Evolutionary conservation across 257 asterid species (phyloP).

Genomic region (Osmanthus fragrans): DNA sequence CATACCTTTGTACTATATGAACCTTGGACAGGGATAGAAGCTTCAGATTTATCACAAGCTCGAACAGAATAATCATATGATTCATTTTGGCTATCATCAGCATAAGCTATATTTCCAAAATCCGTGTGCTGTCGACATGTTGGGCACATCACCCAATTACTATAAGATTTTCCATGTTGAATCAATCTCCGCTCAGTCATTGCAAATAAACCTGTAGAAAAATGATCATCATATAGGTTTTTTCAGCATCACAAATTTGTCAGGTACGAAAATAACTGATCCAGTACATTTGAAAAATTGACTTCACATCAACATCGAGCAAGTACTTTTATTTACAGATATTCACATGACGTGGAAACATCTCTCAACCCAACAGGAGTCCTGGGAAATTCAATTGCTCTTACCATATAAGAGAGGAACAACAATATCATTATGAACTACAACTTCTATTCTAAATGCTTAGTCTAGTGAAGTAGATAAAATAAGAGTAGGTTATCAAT

Average conservation of each 20-base stretch:
- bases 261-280: slow-evolving; percentile 24
- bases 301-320: background rate
- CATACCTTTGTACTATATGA: slow-evolving; percentile 94
- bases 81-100: slow-evolving; percentile 60
- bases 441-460: background rate
- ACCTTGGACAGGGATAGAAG: slow-evolving; percentile 65
- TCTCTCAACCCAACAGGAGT: slow-evolving; percentile 14
- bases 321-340: background rate
- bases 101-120: slow-evolving; percentile 82
- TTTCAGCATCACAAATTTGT: slow-evolving; percentile 16
- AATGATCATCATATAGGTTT: slow-evolving; percentile 9
- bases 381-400: slow-evolving; percentile 6
- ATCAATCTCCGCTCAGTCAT: slow-evolving; percentile 66
- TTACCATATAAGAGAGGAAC: background rate
- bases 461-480: background rate
- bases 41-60: slow-evolving; percentile 51
- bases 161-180: slow-evolving; percentile 50
- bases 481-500: background rate
- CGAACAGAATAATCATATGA: slow-evolving; percentile 29
- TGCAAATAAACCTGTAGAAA: slow-evolving; percentile 72
- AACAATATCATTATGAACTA: background rate
- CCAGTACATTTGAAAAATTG: background rate
- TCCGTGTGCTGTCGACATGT: slow-evolving; percentile 83
- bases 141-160: slow-evolving; percentile 80
- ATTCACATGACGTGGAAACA: slow-evolving; percentile 1